Base-by-base conservation (phyloP, 768 basidiomycete genomes). In the Phanerodontia chrysosporium region DNA sequence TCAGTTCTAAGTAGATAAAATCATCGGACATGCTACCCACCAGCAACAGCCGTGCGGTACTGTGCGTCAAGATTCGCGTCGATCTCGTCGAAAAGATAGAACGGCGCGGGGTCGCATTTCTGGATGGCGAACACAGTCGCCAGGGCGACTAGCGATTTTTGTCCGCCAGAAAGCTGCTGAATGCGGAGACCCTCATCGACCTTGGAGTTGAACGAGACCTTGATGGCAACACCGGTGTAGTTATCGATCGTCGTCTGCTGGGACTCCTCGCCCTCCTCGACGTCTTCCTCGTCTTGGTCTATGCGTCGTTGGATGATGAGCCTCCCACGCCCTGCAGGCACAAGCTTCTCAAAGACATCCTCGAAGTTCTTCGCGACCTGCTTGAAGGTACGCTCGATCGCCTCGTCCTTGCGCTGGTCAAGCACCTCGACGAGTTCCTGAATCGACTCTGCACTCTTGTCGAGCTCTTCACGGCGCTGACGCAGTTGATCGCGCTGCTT, bases 11-110 rank as follows among this genome's bases (percentile, higher is more conserved):
- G 35, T 18, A 24, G 5, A 25, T 18, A n/a, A 18, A 28, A 57
- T 21, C 22, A 30, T n/a, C 51, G 66, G 18, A 44, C 25, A 29
- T 7, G 1, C 12, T 45, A 75, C 92, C 70, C 67, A 95, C 95
- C 81, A 4, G 96, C 93, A 22, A 98, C 96, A 13, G 96, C 94
- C 9, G 96, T 97, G 27, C 96, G 91, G 61, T 98, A 97, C 75
- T 98, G 95, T 5, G 95, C 95, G 65, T 98, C 96, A 49, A 99
- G 80, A 67, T 98, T 98, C 55, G 97, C 97, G 68, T 99, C 97
- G 68, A 99, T 98, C 88, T 98, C 97, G 69, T 99, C 97, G 66
- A 99, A 98, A n/a, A 99, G 80, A 73, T 98, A 98, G 77, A 99
- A 99, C 1, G 97, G 97, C 0, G 97, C 96, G 1, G 97, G 97